Evolutionary conservation across 345 rosid genomes (phyloP).

Genomic region (Acer saccharum): DNA sequence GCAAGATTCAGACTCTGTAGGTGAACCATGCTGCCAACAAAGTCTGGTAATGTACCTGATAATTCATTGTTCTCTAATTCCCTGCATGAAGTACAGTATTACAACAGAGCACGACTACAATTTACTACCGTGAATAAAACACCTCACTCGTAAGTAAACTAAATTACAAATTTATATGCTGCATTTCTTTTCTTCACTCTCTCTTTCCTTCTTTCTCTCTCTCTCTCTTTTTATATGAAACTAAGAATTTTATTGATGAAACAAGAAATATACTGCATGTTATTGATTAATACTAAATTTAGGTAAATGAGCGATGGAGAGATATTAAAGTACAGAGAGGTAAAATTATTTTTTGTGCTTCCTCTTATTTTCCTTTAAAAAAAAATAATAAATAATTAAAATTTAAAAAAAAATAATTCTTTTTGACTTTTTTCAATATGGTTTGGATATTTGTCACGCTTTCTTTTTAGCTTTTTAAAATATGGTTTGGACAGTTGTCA

Average conservation of each 20-base stretch:
- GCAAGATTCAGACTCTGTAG: constrained; percentile 74
- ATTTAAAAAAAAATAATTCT: too few species aligned
- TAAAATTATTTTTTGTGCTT: not conserved
- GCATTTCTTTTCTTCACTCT: too few species aligned
- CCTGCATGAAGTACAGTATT: constrained; percentile 49
- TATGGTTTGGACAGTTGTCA: too few species aligned
- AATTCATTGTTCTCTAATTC: constrained; percentile 79
- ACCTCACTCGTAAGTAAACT: not conserved
- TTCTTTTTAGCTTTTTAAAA: too few species aligned
- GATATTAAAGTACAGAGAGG: not conserved
- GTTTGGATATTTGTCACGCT: too few species aligned
- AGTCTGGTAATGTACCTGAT: constrained; percentile 72
- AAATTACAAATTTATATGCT: not conserved
- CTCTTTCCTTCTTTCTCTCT: too few species aligned
- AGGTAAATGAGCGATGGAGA: not conserved
- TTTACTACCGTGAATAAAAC: not conserved
- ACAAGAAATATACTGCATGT: too few species aligned
- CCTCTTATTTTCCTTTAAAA: too few species aligned
- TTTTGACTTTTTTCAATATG: too few species aligned
- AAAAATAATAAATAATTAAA: too few species aligned
- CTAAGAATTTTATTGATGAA: too few species aligned
- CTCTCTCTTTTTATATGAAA: too few species aligned
- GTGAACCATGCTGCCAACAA: constrained; percentile 58
- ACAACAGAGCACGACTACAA: not conserved
- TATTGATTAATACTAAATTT: not conserved